Percentiles rank a stretch among this genome's conserved stretches.
phyloP scores from a whole-genome alignment of 2,329 filamentous ascomycete species.

The Talaromyces sp. region DNA sequence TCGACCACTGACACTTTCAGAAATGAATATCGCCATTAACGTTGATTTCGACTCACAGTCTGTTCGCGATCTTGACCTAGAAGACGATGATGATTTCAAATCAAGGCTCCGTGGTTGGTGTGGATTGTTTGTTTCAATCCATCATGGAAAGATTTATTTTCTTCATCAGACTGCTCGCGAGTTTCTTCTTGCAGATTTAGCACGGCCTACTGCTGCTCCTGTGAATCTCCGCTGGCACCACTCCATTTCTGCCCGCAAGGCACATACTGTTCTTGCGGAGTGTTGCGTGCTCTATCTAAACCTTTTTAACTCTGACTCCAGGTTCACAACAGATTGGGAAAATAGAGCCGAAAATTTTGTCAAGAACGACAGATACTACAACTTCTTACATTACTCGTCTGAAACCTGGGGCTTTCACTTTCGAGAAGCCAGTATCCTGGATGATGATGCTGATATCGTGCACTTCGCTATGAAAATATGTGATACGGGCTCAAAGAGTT shows the following conservation, averaged over 20 bases:
- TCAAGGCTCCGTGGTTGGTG: conserved; percentile 1
- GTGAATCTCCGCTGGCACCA: neutral
- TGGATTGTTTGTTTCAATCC: conserved; percentile 23
- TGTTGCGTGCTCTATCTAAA: neutral
- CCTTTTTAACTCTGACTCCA: neutral
- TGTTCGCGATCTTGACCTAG: conserved; percentile 2
- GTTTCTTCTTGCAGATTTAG: conserved; percentile 18
- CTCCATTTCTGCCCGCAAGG: neutral
- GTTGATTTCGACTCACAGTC: conserved; percentile 12
- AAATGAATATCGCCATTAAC: conserved; percentile 19
- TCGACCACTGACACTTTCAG: conserved; percentile 13
- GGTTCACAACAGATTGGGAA: too few species aligned
- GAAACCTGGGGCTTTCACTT: conserved; percentile 1
- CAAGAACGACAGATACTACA: too few species aligned
- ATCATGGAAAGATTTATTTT: conserved; percentile 22
- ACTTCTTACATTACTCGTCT: neutral
- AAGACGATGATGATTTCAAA: neutral
- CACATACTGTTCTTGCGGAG: conserved; percentile 1
- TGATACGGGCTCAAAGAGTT: neutral
- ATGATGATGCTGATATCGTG: neutral
- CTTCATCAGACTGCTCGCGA: conserved; percentile 26
- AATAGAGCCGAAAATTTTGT: too few species aligned
- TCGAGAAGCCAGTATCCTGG: neutral
- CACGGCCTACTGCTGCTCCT: neutral
- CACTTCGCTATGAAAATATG: neutral